A percentile compares a stretch with the other conserved stretches of the same genome.
Conservation (phyloP, 176 grass and related monocot genomes). For the Juncus inflexus region DNA sequence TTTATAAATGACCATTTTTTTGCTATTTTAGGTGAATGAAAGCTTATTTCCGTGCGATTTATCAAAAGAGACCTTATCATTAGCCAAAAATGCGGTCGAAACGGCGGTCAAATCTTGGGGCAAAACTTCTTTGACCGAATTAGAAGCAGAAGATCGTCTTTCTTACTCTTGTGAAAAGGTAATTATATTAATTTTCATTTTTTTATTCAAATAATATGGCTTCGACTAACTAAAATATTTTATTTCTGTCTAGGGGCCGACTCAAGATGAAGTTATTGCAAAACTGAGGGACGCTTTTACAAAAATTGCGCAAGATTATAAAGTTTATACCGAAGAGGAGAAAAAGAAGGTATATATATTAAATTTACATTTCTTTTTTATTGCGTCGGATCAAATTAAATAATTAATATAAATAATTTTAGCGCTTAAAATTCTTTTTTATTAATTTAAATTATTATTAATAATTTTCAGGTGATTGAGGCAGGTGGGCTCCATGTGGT, state of each 20-base stretch:
- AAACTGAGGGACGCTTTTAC: constrained; percentile 78
- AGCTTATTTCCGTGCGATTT: constrained; percentile 93
- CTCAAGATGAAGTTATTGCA: constrained; percentile 85
- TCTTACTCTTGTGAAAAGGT: constrained; percentile 99
- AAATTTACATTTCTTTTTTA: no score
- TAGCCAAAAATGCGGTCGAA: constrained; percentile 77
- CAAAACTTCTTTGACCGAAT: constrained; percentile 68
- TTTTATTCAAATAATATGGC: not conserved
- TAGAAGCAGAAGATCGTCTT: constrained; percentile 89
- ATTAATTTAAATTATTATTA: not conserved
- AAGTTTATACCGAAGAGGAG: constrained; percentile 91
- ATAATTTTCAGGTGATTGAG: constrained; percentile 52
- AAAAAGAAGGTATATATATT: constrained; percentile 61
- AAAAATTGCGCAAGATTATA: constrained; percentile 80
- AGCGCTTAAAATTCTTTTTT: constrained; percentile 7
- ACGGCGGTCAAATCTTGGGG: constrained; percentile 87
- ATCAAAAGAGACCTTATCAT: constrained; percentile 68
- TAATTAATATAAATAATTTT: no score
- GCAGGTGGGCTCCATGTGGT: constrained; percentile 94
- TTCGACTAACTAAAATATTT: not conserved
- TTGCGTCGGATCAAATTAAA: no score
- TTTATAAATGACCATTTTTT: constrained; percentile 22
- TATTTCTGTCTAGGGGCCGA: constrained; percentile 62
- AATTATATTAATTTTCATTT: constrained; percentile 25
- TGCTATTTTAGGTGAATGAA: constrained; percentile 59